Evolutionary conservation across 768 basidiomycete genomes (phyloP).

Genomic region (Cubamyces sp.): DNA sequence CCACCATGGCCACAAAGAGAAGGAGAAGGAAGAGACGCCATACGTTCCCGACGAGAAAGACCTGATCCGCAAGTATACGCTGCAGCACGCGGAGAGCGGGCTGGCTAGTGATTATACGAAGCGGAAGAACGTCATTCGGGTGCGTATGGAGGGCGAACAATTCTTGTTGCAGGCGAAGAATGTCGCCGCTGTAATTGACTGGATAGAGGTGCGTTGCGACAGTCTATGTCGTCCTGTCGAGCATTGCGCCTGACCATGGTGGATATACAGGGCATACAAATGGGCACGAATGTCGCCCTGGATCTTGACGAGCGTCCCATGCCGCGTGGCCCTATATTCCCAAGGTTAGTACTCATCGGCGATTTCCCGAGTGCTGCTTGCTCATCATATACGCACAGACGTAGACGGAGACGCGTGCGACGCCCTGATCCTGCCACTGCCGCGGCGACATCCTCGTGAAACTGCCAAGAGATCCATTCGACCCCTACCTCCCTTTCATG

Average conservation of each 20-base stretch:
- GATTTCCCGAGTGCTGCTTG: not conserved
- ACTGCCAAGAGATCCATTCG: not conserved
- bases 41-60: constrained; percentile 48
- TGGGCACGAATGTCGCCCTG: constrained; percentile 87
- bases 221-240: too few species aligned
- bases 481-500: not conserved
- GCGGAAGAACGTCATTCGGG: constrained; percentile 90
- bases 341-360: constrained; percentile 56
- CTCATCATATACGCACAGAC: not conserved
- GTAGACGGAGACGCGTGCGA: constrained; percentile 18
- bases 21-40: constrained; percentile 12
- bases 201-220: constrained; percentile 81
- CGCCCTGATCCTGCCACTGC: constrained; percentile 5
- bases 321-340: constrained; percentile 89
- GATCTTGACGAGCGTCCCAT: constrained; percentile 92
- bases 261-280: constrained; percentile 72
- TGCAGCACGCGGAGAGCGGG: constrained; percentile 93
- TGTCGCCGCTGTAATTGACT: constrained; percentile 84
- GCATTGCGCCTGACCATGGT: not conserved
- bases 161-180: constrained; percentile 90
- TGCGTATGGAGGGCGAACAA: constrained; percentile 93
- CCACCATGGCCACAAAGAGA: constrained; percentile 7
- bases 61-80: constrained; percentile 71
- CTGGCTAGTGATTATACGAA: constrained; percentile 94
- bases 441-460: not conserved